phyloP scores from a whole-genome alignment of 441 rosid genomes.

The Erysimum cheiri region DNA sequence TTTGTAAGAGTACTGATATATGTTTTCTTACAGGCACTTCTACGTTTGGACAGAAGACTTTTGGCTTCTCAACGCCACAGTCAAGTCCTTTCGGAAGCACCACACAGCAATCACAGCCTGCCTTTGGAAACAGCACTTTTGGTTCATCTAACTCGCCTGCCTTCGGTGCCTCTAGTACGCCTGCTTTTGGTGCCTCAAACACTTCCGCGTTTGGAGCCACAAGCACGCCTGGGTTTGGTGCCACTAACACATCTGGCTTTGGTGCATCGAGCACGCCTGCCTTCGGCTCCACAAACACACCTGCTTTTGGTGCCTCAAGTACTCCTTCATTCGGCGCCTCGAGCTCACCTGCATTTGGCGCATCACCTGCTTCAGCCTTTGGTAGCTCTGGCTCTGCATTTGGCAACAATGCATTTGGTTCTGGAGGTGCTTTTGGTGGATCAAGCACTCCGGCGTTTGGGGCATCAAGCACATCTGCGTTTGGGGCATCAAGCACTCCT shows the following conservation, averaged over 20 bases:
- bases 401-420: neutral
- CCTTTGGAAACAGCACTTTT: constrained; percentile 72
- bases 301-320: constrained; percentile 30
- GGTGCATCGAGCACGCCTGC: constrained; percentile 21
- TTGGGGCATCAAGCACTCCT: constrained; percentile 48
- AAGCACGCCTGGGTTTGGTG: constrained; percentile 8
- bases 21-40: constrained; percentile 56
- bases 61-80: constrained; percentile 75
- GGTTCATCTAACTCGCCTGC: constrained; percentile 67
- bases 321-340: constrained; percentile 23
- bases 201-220: constrained; percentile 12
- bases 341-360: constrained; percentile 45
- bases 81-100: constrained; percentile 82
- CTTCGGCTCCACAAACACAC: constrained; percentile 1
- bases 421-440: constrained; percentile 47
- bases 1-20: constrained; percentile 21
- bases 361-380: constrained; percentile 52
- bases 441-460: constrained; percentile 58
- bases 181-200: constrained; percentile 46
- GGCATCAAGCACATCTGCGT: constrained; percentile 53
- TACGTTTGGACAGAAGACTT: constrained; percentile 79
- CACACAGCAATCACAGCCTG: constrained; percentile 83
- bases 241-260: neutral
- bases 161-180: constrained; percentile 53
- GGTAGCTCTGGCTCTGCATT: constrained; percentile 46